A percentile compares a stretch with the other conserved stretches of the same genome.
Evolutionary conservation across 2,329 filamentous ascomycete genomes (phyloP).

Genomic region (Sphaerostilbella broomeana): DNA sequence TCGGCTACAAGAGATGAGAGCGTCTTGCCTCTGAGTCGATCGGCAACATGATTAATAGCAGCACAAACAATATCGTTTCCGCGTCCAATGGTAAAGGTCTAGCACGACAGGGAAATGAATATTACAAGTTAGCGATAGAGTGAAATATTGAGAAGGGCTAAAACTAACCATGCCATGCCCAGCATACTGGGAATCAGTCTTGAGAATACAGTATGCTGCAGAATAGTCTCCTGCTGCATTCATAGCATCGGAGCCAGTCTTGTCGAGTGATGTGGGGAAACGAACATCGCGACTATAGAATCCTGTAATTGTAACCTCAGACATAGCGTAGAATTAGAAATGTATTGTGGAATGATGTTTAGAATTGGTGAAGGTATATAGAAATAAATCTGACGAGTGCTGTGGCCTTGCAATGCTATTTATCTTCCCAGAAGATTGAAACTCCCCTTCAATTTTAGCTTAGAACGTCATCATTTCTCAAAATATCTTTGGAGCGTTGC

Average conservation of each 20-base stretch:
- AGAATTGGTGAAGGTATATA: too few relatives aligned
- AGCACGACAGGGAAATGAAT: too few relatives aligned
- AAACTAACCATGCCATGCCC: constrained; percentile 80
- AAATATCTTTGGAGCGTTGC: too few relatives aligned
- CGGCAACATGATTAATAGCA: constrained; percentile 71
- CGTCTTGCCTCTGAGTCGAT: constrained; percentile 67
- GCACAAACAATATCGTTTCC: constrained; percentile 90
- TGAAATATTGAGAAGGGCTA: too few relatives aligned
- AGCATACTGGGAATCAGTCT: constrained; percentile 64
- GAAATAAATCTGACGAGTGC: too few relatives aligned
- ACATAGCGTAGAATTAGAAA: too few relatives aligned
- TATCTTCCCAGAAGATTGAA: too few relatives aligned
- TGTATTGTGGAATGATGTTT: too few relatives aligned
- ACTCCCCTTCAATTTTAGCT: too few relatives aligned
- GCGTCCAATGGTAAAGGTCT: constrained; percentile 78
- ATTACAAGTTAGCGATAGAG: too few relatives aligned
- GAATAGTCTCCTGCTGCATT: constrained; percentile 92
- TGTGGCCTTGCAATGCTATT: too few relatives aligned
- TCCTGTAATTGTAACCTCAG: constrained; percentile 63
- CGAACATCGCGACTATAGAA: constrained; percentile 68
- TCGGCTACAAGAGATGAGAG: constrained; percentile 70
- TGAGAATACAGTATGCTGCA: constrained; percentile 84
- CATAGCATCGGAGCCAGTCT: constrained; percentile 96
- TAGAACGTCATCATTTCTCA: too few relatives aligned
- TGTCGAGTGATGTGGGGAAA: constrained; percentile 87